Conservation (phyloP, 1,284 basidiomycete genomes). For the Ustilago hordei region DNA sequence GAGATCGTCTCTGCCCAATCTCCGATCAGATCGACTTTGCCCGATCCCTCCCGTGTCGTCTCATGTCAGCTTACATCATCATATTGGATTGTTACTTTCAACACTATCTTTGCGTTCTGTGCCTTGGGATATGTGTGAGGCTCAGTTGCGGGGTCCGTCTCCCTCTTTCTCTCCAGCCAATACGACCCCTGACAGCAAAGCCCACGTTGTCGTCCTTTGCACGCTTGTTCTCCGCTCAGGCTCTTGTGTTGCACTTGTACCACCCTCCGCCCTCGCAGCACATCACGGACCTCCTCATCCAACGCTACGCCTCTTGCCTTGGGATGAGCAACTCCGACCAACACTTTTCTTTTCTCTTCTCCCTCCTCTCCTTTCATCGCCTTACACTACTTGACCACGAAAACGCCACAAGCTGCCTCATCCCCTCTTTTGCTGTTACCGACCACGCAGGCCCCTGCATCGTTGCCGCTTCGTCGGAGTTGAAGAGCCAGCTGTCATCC, state of each 20-base stretch:
- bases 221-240: neutral
- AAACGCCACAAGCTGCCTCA: neutral
- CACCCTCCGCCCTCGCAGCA: neutral
- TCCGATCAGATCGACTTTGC: too few relatives aligned
- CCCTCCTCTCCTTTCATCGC: neutral
- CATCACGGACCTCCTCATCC: neutral
- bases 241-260: neutral
- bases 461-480: conserved; percentile 9
- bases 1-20: too few relatives aligned
- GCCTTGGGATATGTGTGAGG: too few relatives aligned
- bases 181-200: conserved; percentile 4
- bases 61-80: too few relatives aligned
- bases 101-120: too few relatives aligned
- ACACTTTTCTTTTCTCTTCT: neutral
- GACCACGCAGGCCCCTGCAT: conserved; percentile 12
- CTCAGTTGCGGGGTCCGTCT: neutral
- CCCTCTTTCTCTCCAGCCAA: neutral
- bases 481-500: conserved; percentile 5
- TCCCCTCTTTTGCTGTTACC: conserved; percentile 4
- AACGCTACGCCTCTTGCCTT: neutral
- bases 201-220: neutral
- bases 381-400: neutral
- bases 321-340: conserved; percentile 3
- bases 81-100: too few relatives aligned
- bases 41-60: too few relatives aligned